Base-by-base conservation (phyloP, 176 grass and related monocot species). In the Hordeum vulgare region DNA sequence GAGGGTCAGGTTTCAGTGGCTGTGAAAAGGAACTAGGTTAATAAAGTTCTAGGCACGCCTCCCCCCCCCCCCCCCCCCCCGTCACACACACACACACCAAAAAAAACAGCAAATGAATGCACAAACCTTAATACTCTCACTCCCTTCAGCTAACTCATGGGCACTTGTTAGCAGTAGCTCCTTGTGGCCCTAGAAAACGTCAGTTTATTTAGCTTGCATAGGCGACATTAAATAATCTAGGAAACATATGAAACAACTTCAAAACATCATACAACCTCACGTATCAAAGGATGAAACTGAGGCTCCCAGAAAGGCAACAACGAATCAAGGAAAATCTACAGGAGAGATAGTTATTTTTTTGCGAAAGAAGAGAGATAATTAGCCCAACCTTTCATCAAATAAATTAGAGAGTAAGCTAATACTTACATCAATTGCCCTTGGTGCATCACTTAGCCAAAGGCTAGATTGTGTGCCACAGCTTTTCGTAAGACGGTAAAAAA, bases 201-300 rank as follows among this genome's bases (percentile, higher is more conserved):
- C 6, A 28, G 7, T 66, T 11, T 24, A 75, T 26, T 59, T 20
- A 54, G 20, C 49, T 56, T 75, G 28, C 18, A 11, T 59, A 59
- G 25, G 5, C 23, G n/a, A 23, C 6, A 77, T 23, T 37, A 77
- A 77, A 5, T 13, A 77, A 35, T n/a, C n/a, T 13, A 25, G 29
- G 11, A 36, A 25, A 77, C 31, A 35, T 58, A 59, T 14, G 20
- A 59, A 76, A 18, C 33, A 36, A 65, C 25, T 21, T 39, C 17
- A 75, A 75, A 34, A 18, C 13, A 29, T 34, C 14, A 56, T 36
- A 12, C 37, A 3, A 81, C 79, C 79, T 71, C 65, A 17, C 65
- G 79, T 58, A 81, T 81, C 65, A 81, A 40, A 11, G 79, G 79
- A 81, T 81, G 65, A 71, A 81, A 81, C 33, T 39, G 33, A 70